Base-by-base conservation (phyloP, 2,329 filamentous ascomycete species). In the Trichoderma sp. region DNA sequence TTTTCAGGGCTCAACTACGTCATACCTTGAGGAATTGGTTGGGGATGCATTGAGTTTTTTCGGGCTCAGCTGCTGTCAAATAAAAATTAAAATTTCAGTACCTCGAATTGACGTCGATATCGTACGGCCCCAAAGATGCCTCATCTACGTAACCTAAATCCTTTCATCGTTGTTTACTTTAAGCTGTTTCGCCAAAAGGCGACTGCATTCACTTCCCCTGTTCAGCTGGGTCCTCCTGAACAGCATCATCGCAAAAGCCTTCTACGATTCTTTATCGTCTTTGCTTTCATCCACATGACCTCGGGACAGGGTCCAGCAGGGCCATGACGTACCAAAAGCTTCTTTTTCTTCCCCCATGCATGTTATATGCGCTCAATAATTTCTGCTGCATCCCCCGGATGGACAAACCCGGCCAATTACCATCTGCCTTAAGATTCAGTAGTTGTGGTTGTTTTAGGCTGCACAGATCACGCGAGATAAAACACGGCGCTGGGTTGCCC, bases 1-100 rank as follows among this genome's bases (percentile, higher is more conserved):
- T 18, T 45, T 45, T 41, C 35, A 60, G 67, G 50, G n/a, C 66
- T 66, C 64, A 50, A 53, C 67, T 71, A 71, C 67, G 67, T 71
- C 67, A 71, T 71, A 27, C 24, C 38, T 21, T 41, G 31, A 35
- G n/a, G 41, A 53, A 35, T 35, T 62, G 60, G 33, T 8, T 35
- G 60, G 31, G 16, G 60, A 35, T 63, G 16, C n/a, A 63, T 63
- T 35, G 60, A 63, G 18, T 35, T 63, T 63, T 7, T 63, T 7
- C 6, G 12, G 27, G 29, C 29, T n/a, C 60, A 63, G 29, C 6
- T 63, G 29, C 6, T 63, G 60, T 35, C 31, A 66, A 50, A 45
- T 29, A 5, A 21, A 24, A 64, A 64, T 18, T 38, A 35, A 38
- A 16, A 38, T 64, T 63, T 3, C 21, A 12, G 18, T 6, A 24